A percentile compares a stretch with the other conserved stretches of the same genome.
Conservation (phyloP, 1,139 yeast genomes). For the Saccharomyces pastorianus region DNA sequence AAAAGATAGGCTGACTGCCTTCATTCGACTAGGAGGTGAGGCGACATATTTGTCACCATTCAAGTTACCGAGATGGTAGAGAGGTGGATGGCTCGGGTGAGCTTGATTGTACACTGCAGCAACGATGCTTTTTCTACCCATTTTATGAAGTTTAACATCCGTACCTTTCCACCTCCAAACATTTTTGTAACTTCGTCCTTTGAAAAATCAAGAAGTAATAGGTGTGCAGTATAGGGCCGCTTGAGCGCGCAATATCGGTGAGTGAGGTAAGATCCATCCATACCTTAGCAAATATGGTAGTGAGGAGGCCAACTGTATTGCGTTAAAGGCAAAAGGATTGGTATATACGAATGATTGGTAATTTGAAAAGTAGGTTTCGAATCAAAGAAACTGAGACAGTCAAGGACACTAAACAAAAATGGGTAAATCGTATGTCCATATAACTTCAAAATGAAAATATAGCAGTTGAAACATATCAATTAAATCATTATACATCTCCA, state of each 20-base stretch:
- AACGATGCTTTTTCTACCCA: too few relatives aligned
- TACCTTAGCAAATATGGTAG: background rate
- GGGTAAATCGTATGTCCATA: slow-evolving; percentile 35
- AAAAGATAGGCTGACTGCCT: background rate
- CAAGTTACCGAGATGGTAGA: background rate
- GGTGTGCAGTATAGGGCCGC: background rate
- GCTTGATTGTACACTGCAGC: too few relatives aligned
- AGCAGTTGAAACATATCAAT: slow-evolving; percentile 1
- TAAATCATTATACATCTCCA: background rate
- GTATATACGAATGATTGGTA: background rate
- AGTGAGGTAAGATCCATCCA: background rate
- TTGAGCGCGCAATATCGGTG: background rate
- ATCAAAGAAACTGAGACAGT: slow-evolving; percentile 16
- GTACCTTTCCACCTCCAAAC: background rate
- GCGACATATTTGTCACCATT: background rate
- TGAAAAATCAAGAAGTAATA: background rate
- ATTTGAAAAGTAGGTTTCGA: background rate
- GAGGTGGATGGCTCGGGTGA: background rate
- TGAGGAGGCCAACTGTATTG: background rate
- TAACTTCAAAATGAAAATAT: background rate
- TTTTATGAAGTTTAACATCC: background rate
- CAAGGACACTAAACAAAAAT: slow-evolving; percentile 31
- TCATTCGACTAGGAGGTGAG: background rate
- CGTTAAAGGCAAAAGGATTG: background rate
- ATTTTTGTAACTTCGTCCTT: too few relatives aligned